Percentiles rank a stretch among this genome's conserved stretches.
Evolutionary conservation across 2,329 filamentous ascomycete genomes (phyloP).

Genomic region (Colletotrichum lini): DNA sequence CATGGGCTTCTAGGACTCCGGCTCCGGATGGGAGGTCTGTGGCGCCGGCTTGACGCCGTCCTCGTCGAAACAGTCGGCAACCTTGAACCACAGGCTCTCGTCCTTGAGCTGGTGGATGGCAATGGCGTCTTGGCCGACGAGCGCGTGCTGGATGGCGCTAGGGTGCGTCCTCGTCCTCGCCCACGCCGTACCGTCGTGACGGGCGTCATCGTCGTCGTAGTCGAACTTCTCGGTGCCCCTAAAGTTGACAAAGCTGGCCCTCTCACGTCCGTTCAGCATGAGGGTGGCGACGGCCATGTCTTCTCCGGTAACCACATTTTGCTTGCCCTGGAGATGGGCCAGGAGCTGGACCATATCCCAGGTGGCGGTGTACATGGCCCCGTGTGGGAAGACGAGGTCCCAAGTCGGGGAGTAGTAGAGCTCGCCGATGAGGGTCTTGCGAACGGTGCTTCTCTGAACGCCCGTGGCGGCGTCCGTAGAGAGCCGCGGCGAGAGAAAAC

Average conservation of each 20-base stretch:
- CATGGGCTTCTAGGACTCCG: conserved; percentile 32
- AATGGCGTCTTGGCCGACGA: conserved; percentile 45
- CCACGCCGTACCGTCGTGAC: conserved; percentile 49
- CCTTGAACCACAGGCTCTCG: conserved; percentile 46
- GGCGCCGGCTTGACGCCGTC: conserved; percentile 46
- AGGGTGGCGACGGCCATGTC: conserved; percentile 50
- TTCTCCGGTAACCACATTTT: conserved; percentile 49
- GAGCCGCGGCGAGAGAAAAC: conserved; percentile 47
- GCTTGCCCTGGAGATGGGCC: conserved; percentile 46
- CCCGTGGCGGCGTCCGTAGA: conserved; percentile 38
- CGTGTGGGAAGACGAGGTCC: conserved; percentile 50
- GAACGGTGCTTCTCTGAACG: conserved; percentile 35
- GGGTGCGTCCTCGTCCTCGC: conserved; percentile 47
- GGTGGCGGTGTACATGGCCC: conserved; percentile 52
- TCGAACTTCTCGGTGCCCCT: conserved; percentile 50
- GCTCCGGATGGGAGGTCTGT: conserved; percentile 3
- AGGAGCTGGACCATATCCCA: conserved; percentile 52
- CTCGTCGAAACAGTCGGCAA: conserved; percentile 50
- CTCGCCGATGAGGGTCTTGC: conserved; percentile 49
- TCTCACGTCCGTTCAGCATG: conserved; percentile 47
- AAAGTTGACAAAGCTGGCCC: conserved; percentile 49
- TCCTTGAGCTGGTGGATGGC: conserved; percentile 50
- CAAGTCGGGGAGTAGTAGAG: conserved; percentile 46
- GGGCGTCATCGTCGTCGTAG: conserved; percentile 48
- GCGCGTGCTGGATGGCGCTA: conserved; percentile 46